Evolutionary conservation across 768 basidiomycete species (phyloP).

Genomic region (Rhizopogon vesiculosus): DNA sequence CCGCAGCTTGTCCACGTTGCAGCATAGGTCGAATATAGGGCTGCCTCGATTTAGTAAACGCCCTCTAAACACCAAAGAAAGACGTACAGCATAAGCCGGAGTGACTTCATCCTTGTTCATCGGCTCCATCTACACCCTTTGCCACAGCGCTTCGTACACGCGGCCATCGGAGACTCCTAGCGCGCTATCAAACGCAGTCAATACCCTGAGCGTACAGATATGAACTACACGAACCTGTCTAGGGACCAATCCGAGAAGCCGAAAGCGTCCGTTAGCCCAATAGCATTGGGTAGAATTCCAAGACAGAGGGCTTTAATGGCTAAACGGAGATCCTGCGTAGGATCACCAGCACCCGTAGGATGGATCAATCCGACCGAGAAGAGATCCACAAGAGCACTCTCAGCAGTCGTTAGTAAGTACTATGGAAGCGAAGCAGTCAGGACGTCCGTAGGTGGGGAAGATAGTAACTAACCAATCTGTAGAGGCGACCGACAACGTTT

Average conservation of each 20-base stretch:
- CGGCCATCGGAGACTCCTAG: conserved; percentile 60
- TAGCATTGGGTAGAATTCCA: conserved; percentile 55
- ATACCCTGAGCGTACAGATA: not conserved
- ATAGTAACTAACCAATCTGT: conserved; percentile 22
- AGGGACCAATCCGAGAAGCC: conserved; percentile 74
- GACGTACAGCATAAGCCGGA: conserved; percentile 51
- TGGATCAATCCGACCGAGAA: conserved; percentile 49
- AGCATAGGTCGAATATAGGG: conserved; percentile 51
- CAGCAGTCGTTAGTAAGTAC: conserved; percentile 59
- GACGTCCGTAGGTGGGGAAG: not conserved
- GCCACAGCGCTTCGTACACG: conserved; percentile 65
- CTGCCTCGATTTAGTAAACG: conserved; percentile 12
- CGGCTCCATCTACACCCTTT: conserved; percentile 52
- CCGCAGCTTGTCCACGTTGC: conserved; percentile 39
- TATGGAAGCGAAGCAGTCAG: conserved; percentile 16
- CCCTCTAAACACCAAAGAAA: not conserved
- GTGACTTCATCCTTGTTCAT: conserved; percentile 49
- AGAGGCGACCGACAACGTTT: conserved; percentile 15
- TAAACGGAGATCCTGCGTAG: conserved; percentile 44
- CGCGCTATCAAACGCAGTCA: conserved; percentile 33
- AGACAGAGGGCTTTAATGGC: conserved; percentile 45
- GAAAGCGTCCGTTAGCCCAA: conserved; percentile 70
- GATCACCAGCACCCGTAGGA: conserved; percentile 28
- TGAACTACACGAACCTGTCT: conserved; percentile 44
- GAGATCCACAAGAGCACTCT: conserved; percentile 52